Evolutionary conservation across 139 green algal genomes (phyloP).

Genomic region (Dunaliella primolecta): DNA sequence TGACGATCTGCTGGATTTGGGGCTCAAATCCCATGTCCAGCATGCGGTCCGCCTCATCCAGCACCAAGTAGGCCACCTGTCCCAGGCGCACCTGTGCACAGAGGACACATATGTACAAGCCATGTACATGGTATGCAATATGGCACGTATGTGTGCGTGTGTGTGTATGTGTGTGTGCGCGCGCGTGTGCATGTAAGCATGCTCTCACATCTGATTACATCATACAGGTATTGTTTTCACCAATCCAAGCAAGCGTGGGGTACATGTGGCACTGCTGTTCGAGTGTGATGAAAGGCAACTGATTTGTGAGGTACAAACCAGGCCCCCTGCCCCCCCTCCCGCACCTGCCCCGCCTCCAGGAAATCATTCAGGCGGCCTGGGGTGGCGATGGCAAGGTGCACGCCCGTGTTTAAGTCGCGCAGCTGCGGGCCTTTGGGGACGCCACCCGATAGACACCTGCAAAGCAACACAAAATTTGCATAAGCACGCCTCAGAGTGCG

Average conservation of each 20-base stretch:
- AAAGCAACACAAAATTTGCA: not conserved
- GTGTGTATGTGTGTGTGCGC: no score
- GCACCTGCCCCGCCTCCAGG: slow-evolving; percentile 64
- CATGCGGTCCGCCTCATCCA: slow-evolving; percentile 98
- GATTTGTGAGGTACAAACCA: no score
- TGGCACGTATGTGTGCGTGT: no score
- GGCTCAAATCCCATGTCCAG: slow-evolving; percentile 97
- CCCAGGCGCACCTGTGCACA: slow-evolving; percentile 34
- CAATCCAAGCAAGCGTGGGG: no score
- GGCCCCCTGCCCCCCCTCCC: no score
- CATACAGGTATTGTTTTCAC: no score
- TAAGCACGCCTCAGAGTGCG: no score
- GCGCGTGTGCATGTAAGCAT: no score
- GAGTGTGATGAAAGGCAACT: no score
- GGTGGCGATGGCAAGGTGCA: slow-evolving; percentile 86
- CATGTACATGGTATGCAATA: no score
- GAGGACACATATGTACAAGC: not conserved
- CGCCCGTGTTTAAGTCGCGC: slow-evolving; percentile 68
- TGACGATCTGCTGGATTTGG: slow-evolving; percentile 85
- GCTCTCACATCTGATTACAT: no score
- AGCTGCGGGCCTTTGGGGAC: slow-evolving; percentile 84
- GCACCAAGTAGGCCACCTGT: slow-evolving; percentile 85
- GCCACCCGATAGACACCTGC: slow-evolving; percentile 79
- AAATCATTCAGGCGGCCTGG: slow-evolving; percentile 93
- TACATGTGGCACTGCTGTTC: no score